phyloP scores from a whole-genome alignment of 345 rosid genomes.

The Gossypium raimondii region DNA sequence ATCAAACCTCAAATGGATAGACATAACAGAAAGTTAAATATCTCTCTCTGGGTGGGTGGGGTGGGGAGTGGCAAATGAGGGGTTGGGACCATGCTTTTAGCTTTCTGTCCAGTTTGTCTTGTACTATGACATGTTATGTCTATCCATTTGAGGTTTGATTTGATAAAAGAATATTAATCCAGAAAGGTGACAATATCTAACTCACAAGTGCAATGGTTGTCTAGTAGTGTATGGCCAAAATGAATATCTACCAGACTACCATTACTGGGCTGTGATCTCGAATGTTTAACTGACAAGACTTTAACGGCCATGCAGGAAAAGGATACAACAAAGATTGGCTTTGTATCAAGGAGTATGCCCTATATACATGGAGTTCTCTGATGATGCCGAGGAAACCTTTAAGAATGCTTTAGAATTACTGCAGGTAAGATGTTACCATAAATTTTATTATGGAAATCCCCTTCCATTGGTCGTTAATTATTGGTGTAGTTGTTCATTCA shows the following conservation, averaged over 20 bases:
- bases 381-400: constrained; percentile 91
- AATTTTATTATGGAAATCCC: neutral
- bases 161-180: neutral
- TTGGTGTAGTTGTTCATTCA: neutral
- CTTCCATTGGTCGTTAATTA: neutral
- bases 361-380: constrained; percentile 78
- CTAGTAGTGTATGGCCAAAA: neutral
- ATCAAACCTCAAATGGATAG: neutral
- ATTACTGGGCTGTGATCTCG: neutral
- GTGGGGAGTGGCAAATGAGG: neutral
- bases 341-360: constrained; percentile 95
- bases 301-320: constrained; percentile 54
- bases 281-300: neutral
- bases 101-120: neutral
- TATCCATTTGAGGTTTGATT: neutral
- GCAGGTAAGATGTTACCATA: constrained; percentile 40
- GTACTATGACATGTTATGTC: neutral
- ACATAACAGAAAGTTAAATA: neutral
- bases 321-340: constrained; percentile 82
- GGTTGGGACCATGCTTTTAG: neutral
- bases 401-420: constrained; percentile 63
- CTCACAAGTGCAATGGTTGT: neutral
- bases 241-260: neutral
- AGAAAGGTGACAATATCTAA: neutral
- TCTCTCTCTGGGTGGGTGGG: neutral